Conservation (phyloP, 192 early-diverging fungal genomes). For the Chytriomyces confervae region DNA sequence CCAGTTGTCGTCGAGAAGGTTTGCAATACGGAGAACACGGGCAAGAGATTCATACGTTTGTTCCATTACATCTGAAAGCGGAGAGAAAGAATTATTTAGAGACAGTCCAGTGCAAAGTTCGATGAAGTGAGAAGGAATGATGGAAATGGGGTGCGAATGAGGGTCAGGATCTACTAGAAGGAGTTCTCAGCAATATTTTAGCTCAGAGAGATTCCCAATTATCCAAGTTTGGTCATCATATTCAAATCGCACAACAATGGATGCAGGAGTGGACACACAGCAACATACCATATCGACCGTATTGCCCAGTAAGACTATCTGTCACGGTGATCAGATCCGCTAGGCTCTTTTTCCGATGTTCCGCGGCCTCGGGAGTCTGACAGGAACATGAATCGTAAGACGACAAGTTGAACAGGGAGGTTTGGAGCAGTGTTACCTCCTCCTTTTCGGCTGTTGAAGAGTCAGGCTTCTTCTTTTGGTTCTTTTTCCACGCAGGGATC, state of each 20-base stretch:
- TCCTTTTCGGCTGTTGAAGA: neutral
- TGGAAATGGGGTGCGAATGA: neutral
- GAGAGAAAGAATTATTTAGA: neutral
- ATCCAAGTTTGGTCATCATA: conserved; percentile 29
- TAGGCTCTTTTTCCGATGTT: conserved; percentile 29
- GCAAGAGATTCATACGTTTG: conserved; percentile 56
- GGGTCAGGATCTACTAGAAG: conserved; percentile 27
- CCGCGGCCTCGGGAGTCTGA: conserved; percentile 32
- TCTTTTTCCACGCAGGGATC: conserved; percentile 47
- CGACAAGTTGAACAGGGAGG: neutral
- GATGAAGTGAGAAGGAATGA: neutral
- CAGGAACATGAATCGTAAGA: neutral
- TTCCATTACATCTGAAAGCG: conserved; percentile 51
- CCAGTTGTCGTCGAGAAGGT: conserved; percentile 47
- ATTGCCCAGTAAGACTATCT: conserved; percentile 45
- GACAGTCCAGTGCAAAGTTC: no score
- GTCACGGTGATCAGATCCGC: conserved; percentile 51
- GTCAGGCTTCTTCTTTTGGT: conserved; percentile 41
- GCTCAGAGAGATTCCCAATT: conserved; percentile 38
- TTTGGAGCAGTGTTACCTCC: conserved; percentile 5
- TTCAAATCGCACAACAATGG: neutral
- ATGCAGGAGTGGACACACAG: neutral
- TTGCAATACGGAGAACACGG: conserved; percentile 45
- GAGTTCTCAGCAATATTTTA: conserved; percentile 21
- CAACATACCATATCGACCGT: conserved; percentile 48